phyloP scores from a whole-genome alignment of 2,329 filamentous ascomycete genomes.

The Pseudogymnoascus sp. region DNA sequence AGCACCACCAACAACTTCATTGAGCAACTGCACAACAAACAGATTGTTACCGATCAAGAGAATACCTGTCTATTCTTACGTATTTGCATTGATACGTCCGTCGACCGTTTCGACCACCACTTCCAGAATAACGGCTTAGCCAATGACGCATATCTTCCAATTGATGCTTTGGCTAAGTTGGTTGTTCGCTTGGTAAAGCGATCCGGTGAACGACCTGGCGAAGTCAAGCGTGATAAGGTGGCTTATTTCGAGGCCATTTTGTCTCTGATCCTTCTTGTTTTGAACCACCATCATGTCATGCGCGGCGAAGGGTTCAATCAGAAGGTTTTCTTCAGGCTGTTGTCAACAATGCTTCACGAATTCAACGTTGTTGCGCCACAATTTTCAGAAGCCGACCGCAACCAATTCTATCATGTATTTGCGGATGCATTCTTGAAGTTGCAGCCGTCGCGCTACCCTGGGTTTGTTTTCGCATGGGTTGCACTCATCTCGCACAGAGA shows the following conservation, averaged over 20 bases:
- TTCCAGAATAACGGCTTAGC: constrained; percentile 53
- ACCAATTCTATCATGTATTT: constrained; percentile 66
- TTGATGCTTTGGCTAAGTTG: constrained; percentile 78
- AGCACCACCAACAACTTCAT: constrained; percentile 70
- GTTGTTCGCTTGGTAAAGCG: constrained; percentile 69
- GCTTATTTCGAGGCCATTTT: constrained; percentile 72
- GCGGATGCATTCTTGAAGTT: constrained; percentile 65
- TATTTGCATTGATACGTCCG: constrained; percentile 70
- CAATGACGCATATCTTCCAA: constrained; percentile 49
- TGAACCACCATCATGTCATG: constrained; percentile 79
- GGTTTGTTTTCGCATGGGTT: constrained; percentile 81
- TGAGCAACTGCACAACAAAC: constrained; percentile 69
- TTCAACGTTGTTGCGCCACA: constrained; percentile 54
- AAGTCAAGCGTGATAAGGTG: constrained; percentile 55
- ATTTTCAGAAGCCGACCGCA: constrained; percentile 53
- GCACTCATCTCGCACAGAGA: constrained; percentile 74
- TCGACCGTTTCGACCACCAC: constrained; percentile 67
- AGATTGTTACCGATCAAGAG: constrained; percentile 66
- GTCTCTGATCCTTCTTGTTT: constrained; percentile 68
- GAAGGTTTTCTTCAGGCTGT: constrained; percentile 83
- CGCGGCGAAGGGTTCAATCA: constrained; percentile 77
- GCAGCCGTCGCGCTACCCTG: constrained; percentile 69
- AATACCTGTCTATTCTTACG: constrained; percentile 75
- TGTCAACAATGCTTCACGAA: constrained; percentile 76
- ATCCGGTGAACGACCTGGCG: constrained; percentile 54